These are phyloP conservation scores for Lepidium didymum DNA, from an alignment of 345 rosid genomes.

Conservation along the genomic window DNA sequence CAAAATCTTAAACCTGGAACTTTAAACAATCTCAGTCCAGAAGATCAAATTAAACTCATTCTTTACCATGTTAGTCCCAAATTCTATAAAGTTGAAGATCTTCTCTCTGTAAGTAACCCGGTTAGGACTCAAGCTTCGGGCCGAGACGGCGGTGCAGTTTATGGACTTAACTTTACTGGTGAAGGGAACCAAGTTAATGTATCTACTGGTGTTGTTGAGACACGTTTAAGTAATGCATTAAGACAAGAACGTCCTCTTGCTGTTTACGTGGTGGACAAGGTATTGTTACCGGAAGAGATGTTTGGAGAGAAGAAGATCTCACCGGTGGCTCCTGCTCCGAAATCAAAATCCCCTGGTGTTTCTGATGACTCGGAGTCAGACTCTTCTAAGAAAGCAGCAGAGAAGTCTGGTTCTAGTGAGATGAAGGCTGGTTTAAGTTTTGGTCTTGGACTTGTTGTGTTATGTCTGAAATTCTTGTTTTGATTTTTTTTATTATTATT, in stretches of 20 bases:
- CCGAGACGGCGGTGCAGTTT: slow-evolving; percentile 28
- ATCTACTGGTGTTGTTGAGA: slow-evolving; percentile 53
- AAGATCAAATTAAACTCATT: slow-evolving; percentile 57
- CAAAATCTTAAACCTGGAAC: slow-evolving; percentile 51
- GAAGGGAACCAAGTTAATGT: slow-evolving; percentile 74
- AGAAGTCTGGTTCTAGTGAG: slow-evolving; percentile 27
- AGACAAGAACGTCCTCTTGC: slow-evolving; percentile 52
- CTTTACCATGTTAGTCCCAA: slow-evolving; percentile 54
- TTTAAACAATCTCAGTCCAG: slow-evolving; percentile 35
- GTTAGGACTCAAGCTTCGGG: slow-evolving; percentile 59
- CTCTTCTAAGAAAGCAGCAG: slow-evolving; percentile 27
- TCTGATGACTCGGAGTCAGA: not conserved
- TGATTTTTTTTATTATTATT: slow-evolving; percentile 4
- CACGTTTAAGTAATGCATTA: slow-evolving; percentile 56
- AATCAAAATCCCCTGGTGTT: slow-evolving; percentile 5
- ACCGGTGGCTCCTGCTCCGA: slow-evolving; percentile 33
- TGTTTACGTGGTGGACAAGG: slow-evolving; percentile 72
- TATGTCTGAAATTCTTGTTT: slow-evolving; percentile 44
- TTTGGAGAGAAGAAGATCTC: slow-evolving; percentile 38
- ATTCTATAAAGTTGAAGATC: slow-evolving; percentile 44
- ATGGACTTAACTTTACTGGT: slow-evolving; percentile 65
- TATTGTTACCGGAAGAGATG: slow-evolving; percentile 59
- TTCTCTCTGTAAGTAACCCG: slow-evolving; percentile 67
- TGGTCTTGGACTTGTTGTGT: slow-evolving; percentile 40
- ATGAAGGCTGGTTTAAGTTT: slow-evolving; percentile 36